phyloP scores from a whole-genome alignment of 176 grass and related monocot species.

The Avena insularis region DNA sequence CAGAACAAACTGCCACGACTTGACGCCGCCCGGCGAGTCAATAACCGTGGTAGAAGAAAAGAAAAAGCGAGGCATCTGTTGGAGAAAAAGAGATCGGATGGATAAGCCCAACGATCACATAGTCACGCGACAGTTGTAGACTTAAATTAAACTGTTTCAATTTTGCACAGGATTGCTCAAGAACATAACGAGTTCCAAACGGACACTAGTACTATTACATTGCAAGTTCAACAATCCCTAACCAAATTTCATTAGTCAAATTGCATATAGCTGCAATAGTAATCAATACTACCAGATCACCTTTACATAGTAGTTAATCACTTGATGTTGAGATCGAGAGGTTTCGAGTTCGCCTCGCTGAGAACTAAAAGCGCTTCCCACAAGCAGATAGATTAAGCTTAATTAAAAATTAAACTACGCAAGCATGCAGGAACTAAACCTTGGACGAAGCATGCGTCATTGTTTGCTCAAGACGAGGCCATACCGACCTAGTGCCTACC shows the following conservation, averaged over 20 bases:
- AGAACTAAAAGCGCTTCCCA: neutral
- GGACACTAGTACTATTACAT: neutral
- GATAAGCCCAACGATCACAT: too few relatives aligned
- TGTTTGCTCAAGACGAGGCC: neutral
- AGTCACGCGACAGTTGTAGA: too few relatives aligned
- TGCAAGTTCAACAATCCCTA: neutral
- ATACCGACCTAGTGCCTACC: slow-evolving; percentile 13
- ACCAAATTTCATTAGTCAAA: neutral
- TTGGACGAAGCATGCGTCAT: neutral
- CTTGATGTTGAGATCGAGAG: neutral
- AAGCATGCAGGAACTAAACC: neutral
- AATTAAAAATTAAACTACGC: neutral
- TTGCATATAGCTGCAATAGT: neutral
- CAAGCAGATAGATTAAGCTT: neutral
- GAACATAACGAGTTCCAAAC: neutral
- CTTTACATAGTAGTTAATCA: slow-evolving; percentile 12
- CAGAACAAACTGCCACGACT: too few relatives aligned
- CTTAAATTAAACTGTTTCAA: too few relatives aligned
- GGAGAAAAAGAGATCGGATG: too few relatives aligned
- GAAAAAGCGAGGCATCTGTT: too few relatives aligned
- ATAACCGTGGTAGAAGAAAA: too few relatives aligned
- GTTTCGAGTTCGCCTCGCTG: neutral
- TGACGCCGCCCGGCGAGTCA: too few relatives aligned
- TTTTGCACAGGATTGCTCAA: neutral
- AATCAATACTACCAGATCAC: neutral